Conservation (phyloP, 495 filamentous ascomycete species). For the Tricharina praecox region DNA sequence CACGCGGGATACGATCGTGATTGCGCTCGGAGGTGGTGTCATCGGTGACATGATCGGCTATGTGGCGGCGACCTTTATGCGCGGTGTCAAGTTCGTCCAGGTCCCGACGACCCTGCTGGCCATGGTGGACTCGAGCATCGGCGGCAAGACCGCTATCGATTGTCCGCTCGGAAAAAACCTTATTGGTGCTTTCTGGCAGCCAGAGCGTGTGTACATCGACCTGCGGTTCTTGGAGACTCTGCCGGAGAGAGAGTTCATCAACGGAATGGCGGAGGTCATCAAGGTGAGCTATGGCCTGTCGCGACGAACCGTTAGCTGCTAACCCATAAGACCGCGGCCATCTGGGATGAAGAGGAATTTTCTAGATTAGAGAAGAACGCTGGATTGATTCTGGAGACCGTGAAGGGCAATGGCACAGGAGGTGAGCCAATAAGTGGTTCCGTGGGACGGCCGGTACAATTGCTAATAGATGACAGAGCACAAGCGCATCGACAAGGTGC, state of each 20-base stretch:
- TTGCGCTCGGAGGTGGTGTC: slow-evolving; percentile 91
- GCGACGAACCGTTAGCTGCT: not conserved
- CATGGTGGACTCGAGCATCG: slow-evolving; percentile 98
- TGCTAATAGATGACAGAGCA: slow-evolving; percentile 23
- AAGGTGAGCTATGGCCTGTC: slow-evolving; percentile 35
- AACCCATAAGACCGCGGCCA: slow-evolving; percentile 58
- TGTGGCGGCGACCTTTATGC: slow-evolving; percentile 94
- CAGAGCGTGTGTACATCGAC: slow-evolving; percentile 83
- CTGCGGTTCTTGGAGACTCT: slow-evolving; percentile 81
- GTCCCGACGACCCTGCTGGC: slow-evolving; percentile 86
- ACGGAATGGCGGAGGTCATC: slow-evolving; percentile 96
- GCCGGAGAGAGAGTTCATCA: slow-evolving; percentile 85
- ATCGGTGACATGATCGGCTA: slow-evolving; percentile 97
- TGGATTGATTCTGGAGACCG: slow-evolving; percentile 50
- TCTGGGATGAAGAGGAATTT: slow-evolving; percentile 83
- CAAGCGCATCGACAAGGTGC: slow-evolving; percentile 49
- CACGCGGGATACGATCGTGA: slow-evolving; percentile 84
- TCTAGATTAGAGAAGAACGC: slow-evolving; percentile 68
- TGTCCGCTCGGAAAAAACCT: slow-evolving; percentile 94
- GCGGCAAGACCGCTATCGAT: slow-evolving; percentile 96
- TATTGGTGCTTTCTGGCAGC: slow-evolving; percentile 93
- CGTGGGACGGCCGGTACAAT: too few species aligned
- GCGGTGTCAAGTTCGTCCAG: slow-evolving; percentile 88
- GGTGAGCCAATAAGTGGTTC: slow-evolving; percentile 12
- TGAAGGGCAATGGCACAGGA: slow-evolving; percentile 37